Conservation (phyloP, 805 yeast genomes). For the Barnettozyma vustinii region DNA sequence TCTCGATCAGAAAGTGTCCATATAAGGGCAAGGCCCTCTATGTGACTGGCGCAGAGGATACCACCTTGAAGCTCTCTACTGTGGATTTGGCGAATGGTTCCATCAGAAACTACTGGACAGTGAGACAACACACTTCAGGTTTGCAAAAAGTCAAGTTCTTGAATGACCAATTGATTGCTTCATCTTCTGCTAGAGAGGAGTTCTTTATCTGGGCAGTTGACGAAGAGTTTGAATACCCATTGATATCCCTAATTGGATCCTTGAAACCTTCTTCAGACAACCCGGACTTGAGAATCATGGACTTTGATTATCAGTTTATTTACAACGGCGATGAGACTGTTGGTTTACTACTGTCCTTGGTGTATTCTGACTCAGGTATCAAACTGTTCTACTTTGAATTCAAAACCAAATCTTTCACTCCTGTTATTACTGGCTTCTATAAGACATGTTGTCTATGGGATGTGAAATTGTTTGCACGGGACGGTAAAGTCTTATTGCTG, state of each 20-base stretch:
- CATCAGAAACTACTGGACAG: conserved; percentile 48
- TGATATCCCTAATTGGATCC: conserved; percentile 43
- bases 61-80: conserved; percentile 59
- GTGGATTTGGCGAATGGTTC: conserved; percentile 32
- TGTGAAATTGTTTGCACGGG: conserved; percentile 39
- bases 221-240: conserved; percentile 33
- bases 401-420: conserved; percentile 32
- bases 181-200: conserved; percentile 86
- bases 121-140: conserved; percentile 85
- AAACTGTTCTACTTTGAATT: conserved; percentile 54
- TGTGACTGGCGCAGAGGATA: conserved; percentile 86
- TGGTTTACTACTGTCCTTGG: conserved; percentile 58
- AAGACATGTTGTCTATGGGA: conserved; percentile 74
- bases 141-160: conserved; percentile 69
- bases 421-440: conserved; percentile 47
- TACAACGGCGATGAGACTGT: conserved; percentile 21
- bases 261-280: conserved; percentile 51
- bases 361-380: conserved; percentile 80
- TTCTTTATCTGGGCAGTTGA: conserved; percentile 70
- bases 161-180: conserved; percentile 39
- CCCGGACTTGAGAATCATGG: conserved; percentile 91
- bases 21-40: conserved; percentile 33
- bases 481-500: conserved; percentile 33
- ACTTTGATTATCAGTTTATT: conserved; percentile 50
- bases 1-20: conserved; percentile 44